These are phyloP conservation scores for Cordyceps cicadae DNA, from an alignment of 2,329 filamentous ascomycete species.

Conservation along the genomic window DNA sequence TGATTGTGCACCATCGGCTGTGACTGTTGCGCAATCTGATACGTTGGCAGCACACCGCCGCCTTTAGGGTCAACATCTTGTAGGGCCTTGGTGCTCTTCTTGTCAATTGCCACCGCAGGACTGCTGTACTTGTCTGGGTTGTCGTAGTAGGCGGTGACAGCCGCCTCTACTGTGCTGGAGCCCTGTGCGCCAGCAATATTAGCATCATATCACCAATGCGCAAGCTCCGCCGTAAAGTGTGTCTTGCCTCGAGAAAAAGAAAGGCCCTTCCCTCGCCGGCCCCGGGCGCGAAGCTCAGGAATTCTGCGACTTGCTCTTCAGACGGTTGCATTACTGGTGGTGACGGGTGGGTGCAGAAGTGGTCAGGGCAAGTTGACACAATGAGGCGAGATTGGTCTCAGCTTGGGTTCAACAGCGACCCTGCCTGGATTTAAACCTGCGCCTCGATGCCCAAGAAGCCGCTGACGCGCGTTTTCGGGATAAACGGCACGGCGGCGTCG, in stretches of 20 bases:
- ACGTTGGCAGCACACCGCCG: background rate
- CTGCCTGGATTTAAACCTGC: background rate
- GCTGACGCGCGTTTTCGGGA: background rate
- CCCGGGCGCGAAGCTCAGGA: background rate
- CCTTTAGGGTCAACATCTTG: background rate
- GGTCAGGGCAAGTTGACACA: background rate
- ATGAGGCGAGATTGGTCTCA: background rate
- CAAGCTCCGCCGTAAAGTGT: too few relatives aligned
- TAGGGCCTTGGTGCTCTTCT: background rate
- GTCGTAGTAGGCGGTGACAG: background rate
- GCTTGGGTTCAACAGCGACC: too few relatives aligned
- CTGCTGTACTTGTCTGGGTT: background rate
- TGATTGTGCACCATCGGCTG: conserved; percentile 17
- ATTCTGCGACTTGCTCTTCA: background rate
- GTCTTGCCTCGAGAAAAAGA: background rate
- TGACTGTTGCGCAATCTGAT: conserved; percentile 9
- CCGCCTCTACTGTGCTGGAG: background rate
- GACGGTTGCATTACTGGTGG: background rate
- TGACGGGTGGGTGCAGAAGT: background rate
- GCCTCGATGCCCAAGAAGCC: background rate
- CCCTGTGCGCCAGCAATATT: background rate
- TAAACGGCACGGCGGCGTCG: background rate
- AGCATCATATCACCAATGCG: background rate
- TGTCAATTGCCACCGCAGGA: background rate
- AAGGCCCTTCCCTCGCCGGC: conserved; percentile 4